Percentiles rank a stretch among this genome's conserved stretches.
Conservation (phyloP, 805 yeast genomes). For the Zygoascus biomembranicola region DNA sequence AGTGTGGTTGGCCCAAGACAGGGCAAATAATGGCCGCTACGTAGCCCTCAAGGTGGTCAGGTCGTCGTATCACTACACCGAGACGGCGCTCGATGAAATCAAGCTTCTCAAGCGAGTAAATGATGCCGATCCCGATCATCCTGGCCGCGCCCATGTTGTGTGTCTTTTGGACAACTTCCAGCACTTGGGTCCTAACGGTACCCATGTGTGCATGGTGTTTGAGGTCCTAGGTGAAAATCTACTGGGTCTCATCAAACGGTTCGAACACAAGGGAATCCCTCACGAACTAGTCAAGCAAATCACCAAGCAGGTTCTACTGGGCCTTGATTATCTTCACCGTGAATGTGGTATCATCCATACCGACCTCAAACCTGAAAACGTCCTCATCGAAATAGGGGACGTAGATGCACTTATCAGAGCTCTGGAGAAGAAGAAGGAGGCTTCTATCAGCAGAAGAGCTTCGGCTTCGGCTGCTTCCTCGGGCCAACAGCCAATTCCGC, state of each 20-base stretch:
- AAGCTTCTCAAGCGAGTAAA: conserved; percentile 59
- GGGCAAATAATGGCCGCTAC: conserved; percentile 49
- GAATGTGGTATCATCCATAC: conserved; percentile 70
- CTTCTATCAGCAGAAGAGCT: background rate
- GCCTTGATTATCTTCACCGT: conserved; percentile 64
- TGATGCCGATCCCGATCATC: conserved; percentile 56
- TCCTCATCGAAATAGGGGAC: conserved; percentile 72
- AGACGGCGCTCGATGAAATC: conserved; percentile 91
- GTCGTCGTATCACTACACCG: conserved; percentile 83
- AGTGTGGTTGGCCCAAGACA: conserved; percentile 77
- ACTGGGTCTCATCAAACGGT: conserved; percentile 73
- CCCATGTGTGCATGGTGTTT: conserved; percentile 93
- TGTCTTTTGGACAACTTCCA: conserved; percentile 75
- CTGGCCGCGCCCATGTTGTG: conserved; percentile 77
- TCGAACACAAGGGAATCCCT: conserved; percentile 73
- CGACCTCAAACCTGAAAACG: conserved; percentile 68
- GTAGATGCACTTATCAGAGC: conserved; percentile 67
- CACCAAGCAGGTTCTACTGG: conserved; percentile 66
- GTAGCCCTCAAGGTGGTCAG: conserved; percentile 94
- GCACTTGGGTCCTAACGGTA: conserved; percentile 85
- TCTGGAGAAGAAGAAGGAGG: conserved; percentile 36
- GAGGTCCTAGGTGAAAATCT: conserved; percentile 94
- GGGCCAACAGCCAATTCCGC: background rate
- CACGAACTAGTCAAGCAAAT: conserved; percentile 68
- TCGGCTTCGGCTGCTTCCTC: background rate